Evolutionary conservation across 106 monocot species (phyloP), one percentile per base, ranked within the genome.

Genomic region (Xerophyta viscosa): DNA sequence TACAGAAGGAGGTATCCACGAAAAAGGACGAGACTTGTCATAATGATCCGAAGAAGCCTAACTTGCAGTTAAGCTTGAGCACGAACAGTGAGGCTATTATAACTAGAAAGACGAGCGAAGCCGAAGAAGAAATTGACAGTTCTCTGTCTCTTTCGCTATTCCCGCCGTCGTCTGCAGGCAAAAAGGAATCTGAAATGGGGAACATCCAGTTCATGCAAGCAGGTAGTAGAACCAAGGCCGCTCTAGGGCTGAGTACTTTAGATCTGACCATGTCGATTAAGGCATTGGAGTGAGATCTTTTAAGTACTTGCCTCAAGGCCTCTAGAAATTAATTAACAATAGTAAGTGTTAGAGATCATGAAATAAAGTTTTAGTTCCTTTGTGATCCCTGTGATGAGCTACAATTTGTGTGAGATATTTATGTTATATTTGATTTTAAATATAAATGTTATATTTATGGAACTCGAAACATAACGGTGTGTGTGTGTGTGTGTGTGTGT

Each of bases 251-350:
- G n/a, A n/a, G n/a, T n/a, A n/a, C n/a, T n/a, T n/a, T n/a, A n/a
- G n/a, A n/a, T n/a, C n/a, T n/a, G n/a, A n/a, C n/a, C n/a, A n/a
- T n/a, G n/a, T n/a, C n/a, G n/a, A 88, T 94, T 53, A 78, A 63
- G 72, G 71, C 93, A 75, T 94, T 84, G 93, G 88, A 94, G 81
- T 94, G 94, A 88, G 88, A 88, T 88, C 94, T 94, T 84, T 78
- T 75, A 87, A 94, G 93, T 94, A 94, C 93, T 94, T 66, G 65
- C 64, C 62, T 67, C 64, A 50, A 73, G 66, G 50, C 23, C 23
- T 49, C 29, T 20, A 14, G n/a, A 3, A 0, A 18, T 30, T n/a
- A n/a, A n/a, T n/a, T n/a, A n/a, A n/a, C n/a, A n/a, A n/a, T n/a
- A n/a, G n/a, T n/a, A n/a, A n/a, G n/a, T n/a, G n/a, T n/a, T n/a